Base-by-base conservation (phyloP, 2,329 filamentous ascomycete genomes). In the Apiospora saccharicola region DNA sequence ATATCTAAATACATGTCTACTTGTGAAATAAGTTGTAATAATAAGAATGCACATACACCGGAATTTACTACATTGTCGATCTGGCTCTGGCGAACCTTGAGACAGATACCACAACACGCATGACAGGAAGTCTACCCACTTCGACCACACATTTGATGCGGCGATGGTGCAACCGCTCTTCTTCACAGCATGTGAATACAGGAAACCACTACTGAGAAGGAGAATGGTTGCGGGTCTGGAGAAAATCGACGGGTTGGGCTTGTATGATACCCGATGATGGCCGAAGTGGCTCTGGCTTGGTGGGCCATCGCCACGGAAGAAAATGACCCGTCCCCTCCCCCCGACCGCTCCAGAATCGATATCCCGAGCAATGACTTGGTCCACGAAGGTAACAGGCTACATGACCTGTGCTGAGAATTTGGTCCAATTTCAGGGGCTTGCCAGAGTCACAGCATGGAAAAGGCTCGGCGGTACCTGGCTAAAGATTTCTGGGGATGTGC, bases 81-180 rank as follows among this genome's bases (percentile, higher is more conserved):
- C 22, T 61, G 30, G 30, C 53, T 61, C 16, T 22, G 34, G 30
- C 13, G 26, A 61, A 34, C 26, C 30, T 61, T 4, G 53, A 34
- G 26, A 16, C 26, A 61, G 53, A 61, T 37, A 16, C 16, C 37
- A 34, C 26, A 61, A 37, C 7, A 2, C 14, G 22, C 53, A 30
- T 34, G 14, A 19, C 53, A 37, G 26, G 34, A 10, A 10, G 53
- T 22, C 26, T 26, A 10, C 10, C 7, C 14, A 14, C 16, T 4
- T 7, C 30, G 14, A 34, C 37, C 57, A 64, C 30, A 19, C 30
- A 6, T 41, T n/a, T 30, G 57, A 64, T 19, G 6, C 37, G 30
- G 30, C 57, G n/a, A 34, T 61, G 16, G 16, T 61, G 53, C 53
- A 61, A 30, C 53, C 30, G 30, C 53, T 61, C 30, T 61, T 61